Conservation (phyloP, 2,329 filamentous ascomycete genomes). For the Trichophyton schoenleinii region DNA sequence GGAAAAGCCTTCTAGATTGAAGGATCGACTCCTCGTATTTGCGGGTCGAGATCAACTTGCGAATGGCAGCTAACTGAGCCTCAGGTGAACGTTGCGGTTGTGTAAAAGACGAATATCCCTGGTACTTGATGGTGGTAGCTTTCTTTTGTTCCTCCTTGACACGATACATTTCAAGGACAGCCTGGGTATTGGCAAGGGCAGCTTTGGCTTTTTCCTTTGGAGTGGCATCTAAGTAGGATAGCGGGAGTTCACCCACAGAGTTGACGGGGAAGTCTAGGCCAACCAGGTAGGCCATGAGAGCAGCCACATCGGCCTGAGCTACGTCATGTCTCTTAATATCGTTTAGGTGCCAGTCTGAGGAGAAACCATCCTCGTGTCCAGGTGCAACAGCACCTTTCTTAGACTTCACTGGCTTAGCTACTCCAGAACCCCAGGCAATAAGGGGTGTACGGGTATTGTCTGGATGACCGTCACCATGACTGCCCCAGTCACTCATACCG, state of each 20-base stretch:
- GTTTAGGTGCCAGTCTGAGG: constrained; percentile 74
- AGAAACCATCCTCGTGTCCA: constrained; percentile 80
- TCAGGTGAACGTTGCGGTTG: constrained; percentile 48
- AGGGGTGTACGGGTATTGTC: constrained; percentile 92
- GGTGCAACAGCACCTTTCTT: constrained; percentile 44
- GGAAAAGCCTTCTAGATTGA: constrained; percentile 63
- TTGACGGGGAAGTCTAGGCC: constrained; percentile 89
- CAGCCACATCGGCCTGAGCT: constrained; percentile 82
- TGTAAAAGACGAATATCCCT: constrained; percentile 59
- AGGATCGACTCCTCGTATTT: constrained; percentile 66
- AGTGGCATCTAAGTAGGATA: constrained; percentile 64
- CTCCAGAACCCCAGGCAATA: constrained; percentile 84
- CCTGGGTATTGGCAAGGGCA: constrained; percentile 68
- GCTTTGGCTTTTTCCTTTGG: constrained; percentile 70
- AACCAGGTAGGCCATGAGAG: constrained; percentile 85
- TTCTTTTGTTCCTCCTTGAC: constrained; percentile 85
- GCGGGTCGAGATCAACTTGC: constrained; percentile 51
- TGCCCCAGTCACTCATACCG: constrained; percentile 99
- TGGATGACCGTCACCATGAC: constrained; percentile 92
- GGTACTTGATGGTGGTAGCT: constrained; percentile 61
- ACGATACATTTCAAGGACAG: constrained; percentile 88
- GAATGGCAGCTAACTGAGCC: constrained; percentile 55
- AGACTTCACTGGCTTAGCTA: constrained; percentile 58
- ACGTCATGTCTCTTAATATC: constrained; percentile 79
- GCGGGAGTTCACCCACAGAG: constrained; percentile 82